phyloP scores from a whole-genome alignment of 2,329 filamentous ascomycete species.

The Nemania sp. region DNA sequence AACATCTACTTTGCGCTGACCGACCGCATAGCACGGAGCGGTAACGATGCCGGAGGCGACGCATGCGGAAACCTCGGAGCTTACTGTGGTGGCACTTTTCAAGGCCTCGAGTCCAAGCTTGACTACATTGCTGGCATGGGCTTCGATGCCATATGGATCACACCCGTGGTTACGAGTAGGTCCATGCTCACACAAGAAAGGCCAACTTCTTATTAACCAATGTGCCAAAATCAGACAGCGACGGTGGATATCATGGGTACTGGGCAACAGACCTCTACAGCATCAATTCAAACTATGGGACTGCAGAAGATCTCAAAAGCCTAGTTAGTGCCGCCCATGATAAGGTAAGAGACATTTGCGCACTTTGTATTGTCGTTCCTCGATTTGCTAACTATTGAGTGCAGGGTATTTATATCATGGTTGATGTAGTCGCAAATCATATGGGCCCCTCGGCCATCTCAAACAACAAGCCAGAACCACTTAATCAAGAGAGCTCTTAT shows the following conservation, averaged over 20 bases:
- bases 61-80: constrained; percentile 48
- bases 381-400: neutral
- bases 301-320: constrained; percentile 60
- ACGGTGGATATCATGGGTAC: constrained; percentile 59
- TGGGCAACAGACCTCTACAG: constrained; percentile 56
- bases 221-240: constrained; percentile 38
- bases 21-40: constrained; percentile 57
- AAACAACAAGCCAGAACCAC: constrained; percentile 47
- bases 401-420: constrained; percentile 47
- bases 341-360: constrained; percentile 46
- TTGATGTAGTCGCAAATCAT: constrained; percentile 60
- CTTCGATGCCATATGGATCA: constrained; percentile 63
- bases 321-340: constrained; percentile 60
- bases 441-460: constrained; percentile 55
- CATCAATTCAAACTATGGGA: constrained; percentile 64
- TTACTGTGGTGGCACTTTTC: constrained; percentile 66
- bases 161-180: constrained; percentile 56
- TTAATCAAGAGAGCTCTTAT: constrained; percentile 61
- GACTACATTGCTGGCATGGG: constrained; percentile 68
- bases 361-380: neutral
- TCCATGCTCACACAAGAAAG: constrained; percentile 4
- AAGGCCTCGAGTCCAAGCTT: constrained; percentile 61
- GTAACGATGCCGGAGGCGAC: constrained; percentile 49
- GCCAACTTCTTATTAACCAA: neutral
- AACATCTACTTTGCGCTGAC: constrained; percentile 64